Evolutionary conservation across 2,329 filamentous ascomycete species (phyloP), one percentile per base, ranked within the genome.

Genomic region (Venturia aucupariae): DNA sequence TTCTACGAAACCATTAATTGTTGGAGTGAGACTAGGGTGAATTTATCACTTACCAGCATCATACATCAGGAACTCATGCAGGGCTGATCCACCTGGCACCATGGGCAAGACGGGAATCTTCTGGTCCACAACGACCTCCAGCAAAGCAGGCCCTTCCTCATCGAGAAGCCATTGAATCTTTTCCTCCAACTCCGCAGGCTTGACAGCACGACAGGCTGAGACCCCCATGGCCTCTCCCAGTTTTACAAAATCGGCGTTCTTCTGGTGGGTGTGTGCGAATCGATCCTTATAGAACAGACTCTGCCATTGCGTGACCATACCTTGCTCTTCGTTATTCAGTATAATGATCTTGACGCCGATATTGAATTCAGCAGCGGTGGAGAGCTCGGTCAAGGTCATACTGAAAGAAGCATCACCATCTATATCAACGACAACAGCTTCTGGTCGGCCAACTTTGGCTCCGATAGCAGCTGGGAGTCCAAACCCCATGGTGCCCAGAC

Each of bases 261-360:
- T 83, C 79, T 96, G 92, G 76, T 97, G 93, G 0, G 93, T 97
- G 76, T 96, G 92, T 42, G 91, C 84, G 76, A 87, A 97, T 70
- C 93, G 87, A 74, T 97, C 92, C 76, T 96, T 89, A 80, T 96
- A 97, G 80, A 97, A 97, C 69, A 97, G 86, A 71, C 91, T 92
- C 78, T 97, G 93, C 93, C 93, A 97, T 79, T 97, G 93, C 1
- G 92, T 97, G 54, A 97, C 92, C 93, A 97, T 97, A 63, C 93
- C 93, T 79, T 97, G 93, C 78, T 97, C 92, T 76, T 96, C 92
- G 77, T 96, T 99, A 82, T 97, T 97, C 64, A 99, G 78, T 32
- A 97, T 82, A 70, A 97, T 91, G 66, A 97, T 84, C 84, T 97
- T 97, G 76, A 96, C 88, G 68, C 90, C 92, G 75, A 97, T 97